Percentiles rank a stretch among this genome's conserved stretches.
Evolutionary conservation across 257 asterid genomes (phyloP).

Genomic region (Forsythia suspensa): DNA sequence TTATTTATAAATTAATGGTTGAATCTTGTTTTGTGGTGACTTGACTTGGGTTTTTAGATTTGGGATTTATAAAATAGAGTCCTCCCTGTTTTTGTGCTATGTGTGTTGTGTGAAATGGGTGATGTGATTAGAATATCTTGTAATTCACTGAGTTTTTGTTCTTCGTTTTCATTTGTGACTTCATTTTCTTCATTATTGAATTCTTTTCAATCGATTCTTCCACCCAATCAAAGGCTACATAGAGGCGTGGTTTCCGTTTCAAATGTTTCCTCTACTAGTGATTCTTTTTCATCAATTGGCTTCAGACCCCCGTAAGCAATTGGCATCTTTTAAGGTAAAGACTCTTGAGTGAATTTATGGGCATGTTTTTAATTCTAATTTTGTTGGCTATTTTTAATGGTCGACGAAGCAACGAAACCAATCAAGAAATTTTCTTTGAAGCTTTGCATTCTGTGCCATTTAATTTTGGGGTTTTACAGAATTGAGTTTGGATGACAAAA

Average conservation of each 20-base stretch:
- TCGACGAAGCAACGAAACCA: background rate
- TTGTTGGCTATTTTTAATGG: background rate
- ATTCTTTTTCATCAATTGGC: constrained; percentile 44
- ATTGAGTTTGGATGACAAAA: constrained; percentile 4
- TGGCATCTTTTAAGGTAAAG: constrained; percentile 60
- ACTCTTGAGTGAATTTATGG: background rate
- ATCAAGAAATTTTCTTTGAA: background rate
- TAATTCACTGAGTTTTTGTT: constrained; percentile 51
- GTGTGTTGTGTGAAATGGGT: constrained; percentile 49
- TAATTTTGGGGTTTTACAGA: background rate
- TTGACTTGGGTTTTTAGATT: too few relatives aligned
- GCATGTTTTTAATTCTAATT: background rate
- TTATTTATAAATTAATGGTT: too few relatives aligned
- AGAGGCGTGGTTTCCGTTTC: constrained; percentile 48
- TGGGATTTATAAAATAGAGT: too few relatives aligned
- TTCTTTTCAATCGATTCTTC: constrained; percentile 42
- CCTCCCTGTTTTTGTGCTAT: too few relatives aligned
- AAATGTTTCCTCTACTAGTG: constrained; percentile 32
- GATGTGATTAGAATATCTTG: constrained; percentile 49
- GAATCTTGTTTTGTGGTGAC: too few relatives aligned
- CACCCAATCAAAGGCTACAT: constrained; percentile 34
- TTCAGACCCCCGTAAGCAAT: constrained; percentile 43
- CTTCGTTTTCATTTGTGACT: constrained; percentile 48
- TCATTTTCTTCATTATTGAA: constrained; percentile 50
- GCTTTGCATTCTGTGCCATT: background rate